These are phyloP conservation scores for Colletotrichum orbiculare DNA, from an alignment of 2,329 filamentous ascomycete species.

Conservation along the genomic window DNA sequence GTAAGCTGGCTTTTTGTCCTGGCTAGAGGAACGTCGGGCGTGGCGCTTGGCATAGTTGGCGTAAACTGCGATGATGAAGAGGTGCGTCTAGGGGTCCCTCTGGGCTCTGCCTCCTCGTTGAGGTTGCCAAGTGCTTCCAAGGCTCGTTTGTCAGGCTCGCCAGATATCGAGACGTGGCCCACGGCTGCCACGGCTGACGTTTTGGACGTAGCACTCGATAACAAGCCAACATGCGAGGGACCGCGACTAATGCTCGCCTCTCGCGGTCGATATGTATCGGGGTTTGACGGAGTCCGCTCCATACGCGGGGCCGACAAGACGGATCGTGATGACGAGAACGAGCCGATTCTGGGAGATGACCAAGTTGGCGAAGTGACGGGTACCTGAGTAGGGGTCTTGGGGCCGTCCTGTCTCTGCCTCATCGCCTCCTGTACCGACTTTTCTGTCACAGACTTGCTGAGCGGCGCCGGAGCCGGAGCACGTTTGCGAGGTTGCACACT, in stretches of 20 bases:
- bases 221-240: conserved; percentile 42
- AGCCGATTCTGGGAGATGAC: conserved; percentile 22
- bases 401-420: conserved; percentile 4
- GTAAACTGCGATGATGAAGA: conserved; percentile 53
- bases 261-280: conserved; percentile 31
- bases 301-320: conserved; percentile 28
- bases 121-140: conserved; percentile 40
- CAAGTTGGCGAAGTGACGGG: conserved; percentile 18
- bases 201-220: conserved; percentile 40
- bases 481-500: conserved; percentile 16
- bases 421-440: conserved; percentile 12
- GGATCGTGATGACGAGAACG: conserved; percentile 34
- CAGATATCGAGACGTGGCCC: conserved; percentile 32
- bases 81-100: conserved; percentile 34
- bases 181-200: conserved; percentile 34
- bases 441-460: conserved; percentile 23
- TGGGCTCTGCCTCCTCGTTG: conserved; percentile 9
- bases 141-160: conserved; percentile 31
- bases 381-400: conserved; percentile 23
- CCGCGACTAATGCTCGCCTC: conserved; percentile 42
- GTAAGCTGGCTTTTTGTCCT: conserved; percentile 71
- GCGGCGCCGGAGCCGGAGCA: conserved; percentile 20
- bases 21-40: conserved; percentile 60
- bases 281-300: conserved; percentile 27
- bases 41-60: conserved; percentile 61